phyloP scores from a whole-genome alignment of 2,329 filamentous ascomycete species.

The Arthroderma sp. region DNA sequence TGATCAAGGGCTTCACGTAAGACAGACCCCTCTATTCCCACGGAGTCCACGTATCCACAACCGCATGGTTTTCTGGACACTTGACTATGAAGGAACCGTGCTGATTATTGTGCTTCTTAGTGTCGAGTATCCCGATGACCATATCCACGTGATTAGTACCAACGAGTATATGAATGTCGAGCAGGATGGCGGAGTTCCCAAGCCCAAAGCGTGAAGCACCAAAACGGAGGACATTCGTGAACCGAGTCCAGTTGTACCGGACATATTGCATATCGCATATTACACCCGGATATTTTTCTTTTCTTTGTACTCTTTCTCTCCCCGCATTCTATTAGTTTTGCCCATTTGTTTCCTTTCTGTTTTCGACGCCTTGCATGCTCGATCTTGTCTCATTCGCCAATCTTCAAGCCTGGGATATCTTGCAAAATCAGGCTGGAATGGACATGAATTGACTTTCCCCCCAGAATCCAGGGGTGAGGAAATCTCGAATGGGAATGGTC shows the following conservation, averaged over 20 bases:
- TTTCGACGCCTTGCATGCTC: neutral
- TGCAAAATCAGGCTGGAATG: no score
- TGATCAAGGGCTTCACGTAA: slow-evolving; percentile 90
- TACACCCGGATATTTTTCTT: neutral
- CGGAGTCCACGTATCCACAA: neutral
- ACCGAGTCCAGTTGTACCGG: neutral
- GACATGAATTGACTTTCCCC: no score
- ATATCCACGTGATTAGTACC: slow-evolving; percentile 50
- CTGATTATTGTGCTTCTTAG: slow-evolving; percentile 31
- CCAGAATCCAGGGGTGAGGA: no score
- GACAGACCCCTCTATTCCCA: slow-evolving; percentile 1
- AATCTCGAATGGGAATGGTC: no score
- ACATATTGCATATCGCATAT: neutral
- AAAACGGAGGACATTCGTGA: no score
- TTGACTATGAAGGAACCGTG: neutral
- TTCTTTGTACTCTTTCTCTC: neutral
- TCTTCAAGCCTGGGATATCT: no score
- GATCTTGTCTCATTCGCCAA: no score
- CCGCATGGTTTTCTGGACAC: neutral
- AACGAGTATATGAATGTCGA: slow-evolving; percentile 71
- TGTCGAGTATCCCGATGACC: slow-evolving; percentile 57
- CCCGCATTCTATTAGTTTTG: neutral
- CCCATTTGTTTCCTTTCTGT: neutral
- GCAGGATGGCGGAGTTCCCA: slow-evolving; percentile 55
- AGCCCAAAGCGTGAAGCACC: slow-evolving; percentile 33